These are phyloP conservation scores for Stramenopiles sp. DNA, from an alignment of 352 stramenopile genomes.

Conservation along the genomic window DNA sequence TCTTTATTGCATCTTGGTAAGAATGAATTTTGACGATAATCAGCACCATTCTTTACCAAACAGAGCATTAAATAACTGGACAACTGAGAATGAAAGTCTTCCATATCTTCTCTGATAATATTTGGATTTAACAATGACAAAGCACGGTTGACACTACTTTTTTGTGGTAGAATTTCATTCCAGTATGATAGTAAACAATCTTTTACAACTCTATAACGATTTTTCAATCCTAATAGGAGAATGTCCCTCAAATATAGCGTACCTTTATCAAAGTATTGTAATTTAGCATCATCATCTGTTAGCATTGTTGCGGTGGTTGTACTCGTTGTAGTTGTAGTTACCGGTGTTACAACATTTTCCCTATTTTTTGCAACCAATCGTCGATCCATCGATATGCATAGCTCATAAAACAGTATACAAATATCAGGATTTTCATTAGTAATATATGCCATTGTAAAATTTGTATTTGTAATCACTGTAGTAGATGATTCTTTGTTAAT, in stretches of 20 bases:
- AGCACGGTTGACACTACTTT: not conserved
- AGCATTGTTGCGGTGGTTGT: not conserved
- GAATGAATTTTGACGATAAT: not conserved
- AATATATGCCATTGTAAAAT: not conserved
- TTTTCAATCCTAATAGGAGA: not conserved
- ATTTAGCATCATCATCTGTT: not conserved
- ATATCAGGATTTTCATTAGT: not conserved
- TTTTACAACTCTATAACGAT: not conserved
- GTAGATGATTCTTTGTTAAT: not conserved
- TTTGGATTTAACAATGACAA: not conserved
- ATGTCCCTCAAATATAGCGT: not conserved
- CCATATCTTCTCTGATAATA: not conserved
- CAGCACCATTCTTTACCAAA: not conserved
- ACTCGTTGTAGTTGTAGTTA: not conserved
- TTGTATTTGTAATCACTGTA: not conserved
- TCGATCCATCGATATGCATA: not conserved
- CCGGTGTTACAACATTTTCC: too few species aligned
- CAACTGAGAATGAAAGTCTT: not conserved
- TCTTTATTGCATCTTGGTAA: not conserved
- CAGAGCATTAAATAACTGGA: not conserved
- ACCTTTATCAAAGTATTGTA: too few species aligned
- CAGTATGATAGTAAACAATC: not conserved
- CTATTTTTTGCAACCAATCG: not conserved
- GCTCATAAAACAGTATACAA: not conserved
- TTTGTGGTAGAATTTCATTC: not conserved